Percentiles rank a stretch among this genome's conserved stretches.
Conservation (phyloP, 2,329 filamentous ascomycete species). For the Fusarium heterosporum region DNA sequence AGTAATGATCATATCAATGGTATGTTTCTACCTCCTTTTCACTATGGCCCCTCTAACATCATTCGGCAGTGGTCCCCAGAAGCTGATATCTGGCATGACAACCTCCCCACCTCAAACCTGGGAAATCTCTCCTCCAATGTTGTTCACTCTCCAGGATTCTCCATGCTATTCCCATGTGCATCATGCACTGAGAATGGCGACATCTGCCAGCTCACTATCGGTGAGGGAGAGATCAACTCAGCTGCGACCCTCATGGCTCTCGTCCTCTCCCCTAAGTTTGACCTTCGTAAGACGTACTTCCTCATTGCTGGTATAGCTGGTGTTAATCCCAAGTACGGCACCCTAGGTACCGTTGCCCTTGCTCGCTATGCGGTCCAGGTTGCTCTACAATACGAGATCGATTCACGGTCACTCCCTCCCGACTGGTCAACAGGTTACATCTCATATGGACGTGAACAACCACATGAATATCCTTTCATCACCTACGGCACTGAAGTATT, state of each 20-base stretch:
- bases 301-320: slow-evolving; percentile 78
- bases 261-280: slow-evolving; percentile 69
- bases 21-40: slow-evolving; percentile 48
- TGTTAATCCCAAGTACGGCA: slow-evolving; percentile 75
- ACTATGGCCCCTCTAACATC: slow-evolving; percentile 4
- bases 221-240: slow-evolving; percentile 80
- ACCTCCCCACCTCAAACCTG: slow-evolving; percentile 58
- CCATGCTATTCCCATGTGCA: slow-evolving; percentile 72
- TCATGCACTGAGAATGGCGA: slow-evolving; percentile 71
- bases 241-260: slow-evolving; percentile 74
- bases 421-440: slow-evolving; percentile 78
- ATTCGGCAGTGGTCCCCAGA: slow-evolving; percentile 69
- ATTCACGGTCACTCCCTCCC: slow-evolving; percentile 73
- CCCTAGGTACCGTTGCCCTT: slow-evolving; percentile 74
- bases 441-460: slow-evolving; percentile 67
- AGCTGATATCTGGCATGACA: slow-evolving; percentile 70
- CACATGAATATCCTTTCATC: slow-evolving; percentile 67
- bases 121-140: slow-evolving; percentile 68
- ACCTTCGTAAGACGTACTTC: slow-evolving; percentile 77
- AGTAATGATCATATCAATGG: slow-evolving; percentile 73
- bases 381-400: slow-evolving; percentile 80
- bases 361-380: slow-evolving; percentile 78
- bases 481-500: slow-evolving; percentile 78
- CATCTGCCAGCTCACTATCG: slow-evolving; percentile 76
- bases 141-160: slow-evolving; percentile 71